Evolutionary conservation across 225 moss, liverwort and hornwort genomes (phyloP).

Genomic region (Marchantia paleacea): DNA sequence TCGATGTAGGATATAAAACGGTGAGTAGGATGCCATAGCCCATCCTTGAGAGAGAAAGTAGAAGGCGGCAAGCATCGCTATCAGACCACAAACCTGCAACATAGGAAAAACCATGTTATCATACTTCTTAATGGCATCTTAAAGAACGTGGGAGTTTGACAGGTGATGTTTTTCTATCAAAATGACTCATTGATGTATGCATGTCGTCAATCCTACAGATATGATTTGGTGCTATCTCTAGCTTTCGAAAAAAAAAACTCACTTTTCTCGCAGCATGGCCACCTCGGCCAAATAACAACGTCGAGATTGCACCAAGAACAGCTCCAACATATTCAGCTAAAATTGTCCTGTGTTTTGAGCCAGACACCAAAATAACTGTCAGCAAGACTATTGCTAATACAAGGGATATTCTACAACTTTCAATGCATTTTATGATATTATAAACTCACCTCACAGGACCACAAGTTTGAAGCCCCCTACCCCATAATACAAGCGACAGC

Average conservation of each 20-base stretch:
- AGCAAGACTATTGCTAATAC: background rate
- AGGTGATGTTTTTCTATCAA: background rate
- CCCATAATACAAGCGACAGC: conserved; percentile 79
- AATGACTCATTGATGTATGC: background rate
- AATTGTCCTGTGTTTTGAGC: conserved; percentile 63
- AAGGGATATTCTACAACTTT: background rate
- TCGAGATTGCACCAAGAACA: conserved; percentile 83
- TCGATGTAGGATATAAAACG: conserved; percentile 78
- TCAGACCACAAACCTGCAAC: conserved; percentile 66
- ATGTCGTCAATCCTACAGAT: background rate
- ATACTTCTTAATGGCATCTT: background rate
- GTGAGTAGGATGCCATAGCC: conserved; percentile 96
- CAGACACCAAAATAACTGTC: conserved; percentile 1
- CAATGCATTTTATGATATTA: background rate
- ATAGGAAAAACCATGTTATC: background rate
- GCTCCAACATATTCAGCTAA: conserved; percentile 89
- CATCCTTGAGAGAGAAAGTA: conserved; percentile 96
- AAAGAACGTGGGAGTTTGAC: background rate
- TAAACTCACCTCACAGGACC: conserved; percentile 77
- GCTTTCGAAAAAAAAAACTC: conserved; percentile 8
- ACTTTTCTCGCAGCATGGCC: conserved; percentile 75
- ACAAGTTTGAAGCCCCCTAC: conserved; percentile 82
- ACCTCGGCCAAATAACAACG: conserved; percentile 76
- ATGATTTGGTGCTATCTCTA: background rate
- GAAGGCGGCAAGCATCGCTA: conserved; percentile 91